Base-by-base conservation (phyloP, 225 moss, liverwort and hornwort genomes). In the Marchantia paleacea region DNA sequence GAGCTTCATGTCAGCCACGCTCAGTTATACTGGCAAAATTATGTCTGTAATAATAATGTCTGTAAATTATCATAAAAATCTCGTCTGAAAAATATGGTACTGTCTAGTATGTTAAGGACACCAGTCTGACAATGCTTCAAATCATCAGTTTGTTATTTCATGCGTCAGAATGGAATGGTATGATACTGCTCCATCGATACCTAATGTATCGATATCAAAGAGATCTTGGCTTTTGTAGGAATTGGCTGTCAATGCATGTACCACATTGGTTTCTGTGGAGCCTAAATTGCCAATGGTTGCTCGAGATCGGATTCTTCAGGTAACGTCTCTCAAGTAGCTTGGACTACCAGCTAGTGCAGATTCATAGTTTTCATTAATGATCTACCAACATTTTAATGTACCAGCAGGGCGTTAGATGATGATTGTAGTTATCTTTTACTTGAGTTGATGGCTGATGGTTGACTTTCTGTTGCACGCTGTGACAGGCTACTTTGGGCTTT, bases 251-350 rank as follows among this genome's bases (percentile, higher is more conserved):
- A 90, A 94, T 79, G 89, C 97, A 50, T 99, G 97, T 85, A 99
- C 95, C 24, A 99, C 97, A 48, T 83, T 99, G 83, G 97, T 99
- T 67, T 99, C 97, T 70, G 97, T 92, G 31, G 97, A 95, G 89
- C 97, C 97, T 15, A 99, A 90, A 84, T 87, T 99, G 74, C 95
- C 97, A 55, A 90, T 93, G 90, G 85, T 84, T 64, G 92, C 90
- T 82, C 90, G 97, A 90, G 97, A 99, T 85, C 92, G 91, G 73
- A 83, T 99, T 75, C 92, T 99, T 68, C 95, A 95, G 91, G 97
- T 99, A 80, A 25, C 24, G 63, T 70, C 57, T 52, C 15, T 0
- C 57, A 39, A 39, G 39, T 39, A 39, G 39, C 39, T 39, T 39
- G 39, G 39, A 39, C 39, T 39, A 39, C 39, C 39, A 39, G 39